These are phyloP conservation scores for Acanthamoeba lenticulata DNA, from an alignment of 208 protist genomes.

Conservation along the genomic window DNA sequence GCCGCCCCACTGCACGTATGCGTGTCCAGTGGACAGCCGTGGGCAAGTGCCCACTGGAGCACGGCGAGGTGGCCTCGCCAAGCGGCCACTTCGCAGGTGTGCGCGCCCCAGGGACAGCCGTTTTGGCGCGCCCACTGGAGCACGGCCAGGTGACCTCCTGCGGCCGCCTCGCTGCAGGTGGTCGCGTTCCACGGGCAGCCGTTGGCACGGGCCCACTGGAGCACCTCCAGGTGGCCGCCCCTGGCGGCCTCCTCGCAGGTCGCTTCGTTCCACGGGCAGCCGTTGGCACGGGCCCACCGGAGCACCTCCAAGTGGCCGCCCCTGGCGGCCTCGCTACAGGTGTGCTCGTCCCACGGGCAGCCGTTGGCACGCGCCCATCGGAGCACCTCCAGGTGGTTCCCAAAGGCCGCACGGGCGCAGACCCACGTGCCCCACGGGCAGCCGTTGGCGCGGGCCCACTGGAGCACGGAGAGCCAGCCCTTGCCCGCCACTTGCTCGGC, in stretches of 20 bases:
- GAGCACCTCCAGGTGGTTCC: neutral
- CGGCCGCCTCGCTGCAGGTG: no score
- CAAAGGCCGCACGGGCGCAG: neutral
- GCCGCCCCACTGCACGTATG: no score
- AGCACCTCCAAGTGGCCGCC: neutral
- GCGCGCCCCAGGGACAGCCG: no score
- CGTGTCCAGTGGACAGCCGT: no score
- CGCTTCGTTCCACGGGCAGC: neutral
- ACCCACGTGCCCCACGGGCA: neutral
- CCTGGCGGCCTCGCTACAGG: neutral
- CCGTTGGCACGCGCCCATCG: neutral
- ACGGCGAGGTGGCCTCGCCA: no score
- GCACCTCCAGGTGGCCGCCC: neutral
- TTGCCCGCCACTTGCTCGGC: no score
- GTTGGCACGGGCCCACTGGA: neutral
- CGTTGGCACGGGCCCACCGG: neutral
- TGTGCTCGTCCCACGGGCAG: neutral
- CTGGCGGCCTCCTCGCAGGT: neutral
- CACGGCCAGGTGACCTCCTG: no score
- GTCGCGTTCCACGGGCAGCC: neutral
- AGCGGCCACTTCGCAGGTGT: no score
- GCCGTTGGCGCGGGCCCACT: neutral
- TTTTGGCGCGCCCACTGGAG: no score
- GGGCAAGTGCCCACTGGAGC: no score
- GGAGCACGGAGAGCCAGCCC: neutral